Conservation (phyloP, 192 early-diverging fungal species). For the Entrophospora sp. region DNA sequence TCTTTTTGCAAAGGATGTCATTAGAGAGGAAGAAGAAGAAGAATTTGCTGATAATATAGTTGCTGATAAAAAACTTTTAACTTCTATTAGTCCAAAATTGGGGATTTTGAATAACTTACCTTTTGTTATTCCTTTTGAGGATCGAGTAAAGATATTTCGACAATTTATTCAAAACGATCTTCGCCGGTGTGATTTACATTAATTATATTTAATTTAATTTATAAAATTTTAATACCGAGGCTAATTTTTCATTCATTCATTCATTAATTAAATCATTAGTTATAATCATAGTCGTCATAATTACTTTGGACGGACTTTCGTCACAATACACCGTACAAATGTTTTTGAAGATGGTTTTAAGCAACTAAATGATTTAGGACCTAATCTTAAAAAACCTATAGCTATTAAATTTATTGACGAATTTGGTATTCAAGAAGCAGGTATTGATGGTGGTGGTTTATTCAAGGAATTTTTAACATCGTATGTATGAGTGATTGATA, state of each 20-base stretch:
- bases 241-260: too few relatives aligned
- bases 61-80: slow-evolving; percentile 23
- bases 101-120: slow-evolving; percentile 73
- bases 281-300: neutral
- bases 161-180: slow-evolving; percentile 67
- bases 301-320: slow-evolving; percentile 28
- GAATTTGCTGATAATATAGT: slow-evolving; percentile 25
- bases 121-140: slow-evolving; percentile 87
- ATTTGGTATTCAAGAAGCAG: slow-evolving; percentile 78
- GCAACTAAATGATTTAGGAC: slow-evolving; percentile 57
- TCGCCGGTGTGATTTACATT: slow-evolving; percentile 17
- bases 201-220: neutral
- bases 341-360: slow-evolving; percentile 89
- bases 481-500: slow-evolving; percentile 33
- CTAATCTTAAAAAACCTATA: slow-evolving; percentile 65
- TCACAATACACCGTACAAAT: slow-evolving; percentile 57
- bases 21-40: slow-evolving; percentile 44
- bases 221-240: too few relatives aligned
- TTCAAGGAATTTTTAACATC: slow-evolving; percentile 95
- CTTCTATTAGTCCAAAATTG: slow-evolving; percentile 41
- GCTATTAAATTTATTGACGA: slow-evolving; percentile 80
- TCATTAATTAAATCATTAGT: too few relatives aligned
- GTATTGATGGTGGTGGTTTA: slow-evolving; percentile 94
- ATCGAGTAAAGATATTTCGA: slow-evolving; percentile 78
- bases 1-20: slow-evolving; percentile 42